These are phyloP conservation scores for Xylaria bambusicola DNA, from an alignment of 495 filamentous ascomycete genomes.

Conservation along the genomic window DNA sequence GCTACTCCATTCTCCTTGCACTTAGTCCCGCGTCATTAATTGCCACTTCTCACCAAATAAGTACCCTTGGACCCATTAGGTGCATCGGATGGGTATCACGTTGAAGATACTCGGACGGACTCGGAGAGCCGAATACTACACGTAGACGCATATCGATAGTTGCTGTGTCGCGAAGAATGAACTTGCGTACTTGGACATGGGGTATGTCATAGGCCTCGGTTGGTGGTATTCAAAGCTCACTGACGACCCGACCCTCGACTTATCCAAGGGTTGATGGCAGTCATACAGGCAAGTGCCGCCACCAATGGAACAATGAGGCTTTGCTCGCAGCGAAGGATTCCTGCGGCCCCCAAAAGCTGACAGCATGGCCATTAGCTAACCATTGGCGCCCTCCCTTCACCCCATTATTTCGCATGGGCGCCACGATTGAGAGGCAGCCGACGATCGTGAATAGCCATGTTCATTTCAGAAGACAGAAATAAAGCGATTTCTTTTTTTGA, in stretches of 20 bases:
- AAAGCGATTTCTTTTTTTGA: too few species aligned
- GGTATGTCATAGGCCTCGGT: background rate
- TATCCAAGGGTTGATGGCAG: background rate
- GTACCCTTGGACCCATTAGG: too few species aligned
- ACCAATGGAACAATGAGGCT: conserved; percentile 12
- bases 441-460: background rate
- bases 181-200: background rate
- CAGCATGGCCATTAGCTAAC: conserved; percentile 1
- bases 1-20: background rate
- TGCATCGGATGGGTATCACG: too few species aligned
- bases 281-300: background rate
- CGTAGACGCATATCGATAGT: background rate
- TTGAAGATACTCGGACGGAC: too few species aligned
- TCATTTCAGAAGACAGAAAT: too few species aligned
- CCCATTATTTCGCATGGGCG: background rate
- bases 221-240: too few species aligned
- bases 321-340: conserved; percentile 15
- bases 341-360: conserved; percentile 10
- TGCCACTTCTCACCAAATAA: background rate
- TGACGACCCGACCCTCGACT: too few species aligned
- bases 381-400: background rate
- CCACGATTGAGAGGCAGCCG: conserved; percentile 20
- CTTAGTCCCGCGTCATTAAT: background rate
- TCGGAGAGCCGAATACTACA: background rate
- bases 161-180: background rate